Conservation (phyloP, 371 early-diverging fungal genomes). For the Mucor velutinosus region DNA sequence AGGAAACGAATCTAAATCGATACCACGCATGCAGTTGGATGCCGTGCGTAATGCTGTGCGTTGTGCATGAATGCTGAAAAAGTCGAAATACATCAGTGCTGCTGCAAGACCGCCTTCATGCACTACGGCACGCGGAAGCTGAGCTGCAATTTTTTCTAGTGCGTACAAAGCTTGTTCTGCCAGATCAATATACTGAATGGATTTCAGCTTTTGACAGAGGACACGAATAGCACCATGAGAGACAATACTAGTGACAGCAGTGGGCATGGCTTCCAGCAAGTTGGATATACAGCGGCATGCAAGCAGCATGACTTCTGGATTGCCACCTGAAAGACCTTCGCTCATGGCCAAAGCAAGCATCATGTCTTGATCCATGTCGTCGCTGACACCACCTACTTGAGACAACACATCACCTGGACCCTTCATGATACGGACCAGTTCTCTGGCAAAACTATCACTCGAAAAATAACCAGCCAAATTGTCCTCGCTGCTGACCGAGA, state of each 20-base stretch:
- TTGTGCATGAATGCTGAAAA: conserved; percentile 87
- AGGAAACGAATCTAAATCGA: conserved; percentile 57
- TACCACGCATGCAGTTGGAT: conserved; percentile 74
- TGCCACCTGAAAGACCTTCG: conserved; percentile 49
- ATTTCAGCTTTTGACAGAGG: conserved; percentile 75
- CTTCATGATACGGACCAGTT: conserved; percentile 58
- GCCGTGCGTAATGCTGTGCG: conserved; percentile 81
- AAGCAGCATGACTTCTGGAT: conserved; percentile 80
- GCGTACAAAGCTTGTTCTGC: conserved; percentile 86
- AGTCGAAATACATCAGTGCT: conserved; percentile 86
- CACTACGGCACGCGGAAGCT: conserved; percentile 74
- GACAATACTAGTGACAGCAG: conserved; percentile 63
- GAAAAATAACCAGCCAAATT: conserved; percentile 60
- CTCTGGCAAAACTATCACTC: conserved; percentile 57
- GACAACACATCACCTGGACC: conserved; percentile 38
- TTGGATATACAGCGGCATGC: conserved; percentile 89
- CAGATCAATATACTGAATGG: conserved; percentile 89
- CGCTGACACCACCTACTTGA: not conserved
- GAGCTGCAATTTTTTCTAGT: conserved; percentile 74
- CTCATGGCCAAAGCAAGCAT: conserved; percentile 50
- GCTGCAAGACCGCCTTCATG: conserved; percentile 81
- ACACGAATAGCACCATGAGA: conserved; percentile 74
- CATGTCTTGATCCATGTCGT: conserved; percentile 47
- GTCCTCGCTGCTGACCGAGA: conserved; percentile 74
- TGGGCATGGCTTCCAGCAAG: conserved; percentile 86